These are phyloP conservation scores for Colletotrichum simmondsii DNA, from an alignment of 2,329 filamentous ascomycete genomes.

Conservation along the genomic window DNA sequence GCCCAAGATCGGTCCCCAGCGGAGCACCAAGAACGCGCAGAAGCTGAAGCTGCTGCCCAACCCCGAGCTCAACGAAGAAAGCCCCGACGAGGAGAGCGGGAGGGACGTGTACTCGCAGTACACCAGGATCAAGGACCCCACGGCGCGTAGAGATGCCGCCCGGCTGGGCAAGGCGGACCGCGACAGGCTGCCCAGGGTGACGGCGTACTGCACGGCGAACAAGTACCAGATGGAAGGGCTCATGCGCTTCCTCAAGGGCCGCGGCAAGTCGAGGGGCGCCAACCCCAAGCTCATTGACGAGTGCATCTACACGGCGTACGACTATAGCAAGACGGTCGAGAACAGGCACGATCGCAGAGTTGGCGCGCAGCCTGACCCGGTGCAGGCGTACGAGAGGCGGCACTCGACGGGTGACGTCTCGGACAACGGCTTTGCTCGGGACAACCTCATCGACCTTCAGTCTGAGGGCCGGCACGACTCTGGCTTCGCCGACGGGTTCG, in stretches of 20 bases:
- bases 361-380: conserved; percentile 46
- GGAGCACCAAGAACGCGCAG: conserved; percentile 94
- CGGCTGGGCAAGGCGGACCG: conserved; percentile 93
- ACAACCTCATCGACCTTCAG: conserved; percentile 73
- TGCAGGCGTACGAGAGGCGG: conserved; percentile 69
- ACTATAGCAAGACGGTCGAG: conserved; percentile 70
- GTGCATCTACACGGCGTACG: conserved; percentile 96
- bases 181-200: conserved; percentile 87
- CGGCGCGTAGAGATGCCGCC: conserved; percentile 90
- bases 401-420: conserved; percentile 81
- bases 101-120: conserved; percentile 98
- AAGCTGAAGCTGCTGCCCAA: conserved; percentile 98
- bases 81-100: conserved; percentile 86
- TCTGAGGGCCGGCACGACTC: conserved; percentile 47
- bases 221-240: conserved; percentile 90
- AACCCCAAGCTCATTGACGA: conserved; percentile 96
- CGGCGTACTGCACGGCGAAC: conserved; percentile 95
- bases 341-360: conserved; percentile 43
- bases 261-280: conserved; percentile 79
- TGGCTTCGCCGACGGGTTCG: conserved; percentile 44
- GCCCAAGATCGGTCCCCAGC: conserved; percentile 89
- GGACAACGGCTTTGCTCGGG: conserved; percentile 63
- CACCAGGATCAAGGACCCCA: conserved; percentile 96
- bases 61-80: conserved; percentile 83
- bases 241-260: conserved; percentile 90